Conservation (phyloP, 495 filamentous ascomycete genomes). For the Physcia stellaris region DNA sequence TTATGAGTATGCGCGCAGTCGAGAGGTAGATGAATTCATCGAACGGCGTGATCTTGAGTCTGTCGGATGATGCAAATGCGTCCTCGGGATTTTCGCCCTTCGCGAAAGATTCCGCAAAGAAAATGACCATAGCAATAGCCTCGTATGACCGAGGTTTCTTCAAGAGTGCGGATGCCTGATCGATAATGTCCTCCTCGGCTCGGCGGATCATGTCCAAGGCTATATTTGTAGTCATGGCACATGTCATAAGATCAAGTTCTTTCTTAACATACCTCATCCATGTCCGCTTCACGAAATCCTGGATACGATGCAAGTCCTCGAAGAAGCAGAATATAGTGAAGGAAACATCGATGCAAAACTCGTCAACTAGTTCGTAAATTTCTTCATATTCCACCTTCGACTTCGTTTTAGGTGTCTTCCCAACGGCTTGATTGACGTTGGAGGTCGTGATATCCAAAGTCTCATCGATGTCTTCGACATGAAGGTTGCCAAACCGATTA, state of each 20-base stretch:
- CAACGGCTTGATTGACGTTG: conserved; percentile 1
- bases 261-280: conserved; percentile 4
- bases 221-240: conserved; percentile 5
- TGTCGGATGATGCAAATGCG: conserved; percentile 1
- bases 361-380: neutral
- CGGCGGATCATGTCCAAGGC: conserved; percentile 10
- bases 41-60: conserved; percentile 6
- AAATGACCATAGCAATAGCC: conserved; percentile 4
- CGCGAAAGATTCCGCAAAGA: conserved; percentile 8
- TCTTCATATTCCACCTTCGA: neutral
- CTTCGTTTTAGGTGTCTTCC: neutral
- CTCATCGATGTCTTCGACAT: conserved; percentile 5
- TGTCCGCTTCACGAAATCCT: conserved; percentile 4
- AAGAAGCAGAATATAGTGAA: conserved; percentile 12
- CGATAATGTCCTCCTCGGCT: conserved; percentile 11
- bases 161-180: neutral
- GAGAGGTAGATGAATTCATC: conserved; percentile 10
- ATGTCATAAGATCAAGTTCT: conserved; percentile 4
- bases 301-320: conserved; percentile 10
- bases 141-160: conserved; percentile 3
- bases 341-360: conserved; percentile 4
- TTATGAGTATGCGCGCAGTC: conserved; percentile 7
- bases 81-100: conserved; percentile 2
- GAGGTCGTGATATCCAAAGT: neutral
- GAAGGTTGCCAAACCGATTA: conserved; percentile 4